A percentile compares a stretch with the other conserved stretches of the same genome.
phyloP scores from a whole-genome alignment of 805 yeast genomes.

The Kodamaea leandrae region DNA sequence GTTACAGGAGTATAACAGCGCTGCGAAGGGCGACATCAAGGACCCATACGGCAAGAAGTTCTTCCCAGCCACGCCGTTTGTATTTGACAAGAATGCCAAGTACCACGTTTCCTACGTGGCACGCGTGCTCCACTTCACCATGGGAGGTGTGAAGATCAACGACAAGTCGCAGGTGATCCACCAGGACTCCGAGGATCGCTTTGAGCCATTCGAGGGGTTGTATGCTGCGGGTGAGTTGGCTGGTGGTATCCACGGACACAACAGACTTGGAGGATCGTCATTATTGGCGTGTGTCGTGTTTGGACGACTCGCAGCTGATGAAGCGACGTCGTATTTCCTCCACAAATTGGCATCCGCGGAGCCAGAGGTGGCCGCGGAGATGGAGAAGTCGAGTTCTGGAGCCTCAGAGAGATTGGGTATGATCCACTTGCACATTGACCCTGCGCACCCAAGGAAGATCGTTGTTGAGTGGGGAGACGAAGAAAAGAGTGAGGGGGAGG shows the following conservation, averaged over 20 bases:
- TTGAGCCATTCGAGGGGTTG: slow-evolving; percentile 32
- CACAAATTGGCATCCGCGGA: slow-evolving; percentile 22
- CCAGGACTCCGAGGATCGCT: slow-evolving; percentile 21
- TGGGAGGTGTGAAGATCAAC: slow-evolving; percentile 66
- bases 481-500: background rate
- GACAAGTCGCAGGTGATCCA: slow-evolving; percentile 40
- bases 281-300: slow-evolving; percentile 45
- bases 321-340: slow-evolving; percentile 33
- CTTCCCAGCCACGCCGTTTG: slow-evolving; percentile 49
- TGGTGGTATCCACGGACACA: slow-evolving; percentile 48
- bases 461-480: slow-evolving; percentile 32
- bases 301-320: slow-evolving; percentile 44
- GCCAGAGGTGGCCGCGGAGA: slow-evolving; percentile 1
- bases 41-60: slow-evolving; percentile 47
- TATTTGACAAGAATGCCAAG: slow-evolving; percentile 26
- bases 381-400: slow-evolving; percentile 13
- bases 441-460: slow-evolving; percentile 30
- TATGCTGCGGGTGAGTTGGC: slow-evolving; percentile 47
- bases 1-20: slow-evolving; percentile 40
- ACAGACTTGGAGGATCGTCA: slow-evolving; percentile 43
- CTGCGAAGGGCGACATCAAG: slow-evolving; percentile 37
- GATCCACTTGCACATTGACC: slow-evolving; percentile 45
- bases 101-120: slow-evolving; percentile 55
- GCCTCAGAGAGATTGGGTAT: slow-evolving; percentile 39
- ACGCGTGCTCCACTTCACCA: slow-evolving; percentile 62